Evolutionary conservation across 2,329 filamentous ascomycete genomes (phyloP).

Genomic region (Pseudogymnoascus sp.): DNA sequence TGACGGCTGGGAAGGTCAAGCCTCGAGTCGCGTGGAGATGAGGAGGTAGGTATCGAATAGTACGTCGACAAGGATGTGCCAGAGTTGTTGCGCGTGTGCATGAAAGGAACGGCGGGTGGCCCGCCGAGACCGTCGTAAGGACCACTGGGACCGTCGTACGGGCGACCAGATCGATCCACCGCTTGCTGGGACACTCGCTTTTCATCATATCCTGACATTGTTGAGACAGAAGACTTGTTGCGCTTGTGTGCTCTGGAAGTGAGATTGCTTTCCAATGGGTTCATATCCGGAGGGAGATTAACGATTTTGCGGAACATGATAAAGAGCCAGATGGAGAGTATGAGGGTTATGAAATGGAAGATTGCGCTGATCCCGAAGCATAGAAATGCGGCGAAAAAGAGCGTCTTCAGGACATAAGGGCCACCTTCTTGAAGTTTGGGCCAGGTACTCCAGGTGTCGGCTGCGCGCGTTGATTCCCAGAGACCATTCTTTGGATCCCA

Average conservation of each 20-base stretch:
- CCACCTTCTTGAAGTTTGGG: constrained; percentile 46
- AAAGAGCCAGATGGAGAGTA: constrained; percentile 66
- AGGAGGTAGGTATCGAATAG: constrained; percentile 41
- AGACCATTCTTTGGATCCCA: constrained; percentile 23
- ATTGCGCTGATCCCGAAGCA: constrained; percentile 43
- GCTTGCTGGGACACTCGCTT: background rate
- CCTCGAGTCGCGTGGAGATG: constrained; percentile 41
- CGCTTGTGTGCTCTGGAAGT: constrained; percentile 68
- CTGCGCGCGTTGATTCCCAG: constrained; percentile 12
- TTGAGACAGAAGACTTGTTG: constrained; percentile 45
- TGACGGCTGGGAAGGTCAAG: constrained; percentile 47
- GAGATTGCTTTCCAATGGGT: constrained; percentile 78
- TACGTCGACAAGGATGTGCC: constrained; percentile 47
- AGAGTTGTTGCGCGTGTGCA: constrained; percentile 62
- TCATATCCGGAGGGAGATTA: constrained; percentile 84
- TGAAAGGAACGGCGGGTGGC: constrained; percentile 62
- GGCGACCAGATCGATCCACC: constrained; percentile 30
- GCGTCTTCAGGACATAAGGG: constrained; percentile 44
- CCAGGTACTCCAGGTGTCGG: constrained; percentile 51
- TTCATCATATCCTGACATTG: constrained; percentile 18
- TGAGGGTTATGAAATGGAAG: constrained; percentile 57
- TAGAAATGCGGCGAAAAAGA: constrained; percentile 62
- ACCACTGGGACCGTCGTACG: constrained; percentile 32
- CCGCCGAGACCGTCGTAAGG: constrained; percentile 27
- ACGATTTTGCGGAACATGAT: constrained; percentile 76